A percentile compares a stretch with the other conserved stretches of the same genome.
These are phyloP conservation scores for Salvia sclarea DNA, from an alignment of 305 asterid species.

Conservation along the genomic window DNA sequence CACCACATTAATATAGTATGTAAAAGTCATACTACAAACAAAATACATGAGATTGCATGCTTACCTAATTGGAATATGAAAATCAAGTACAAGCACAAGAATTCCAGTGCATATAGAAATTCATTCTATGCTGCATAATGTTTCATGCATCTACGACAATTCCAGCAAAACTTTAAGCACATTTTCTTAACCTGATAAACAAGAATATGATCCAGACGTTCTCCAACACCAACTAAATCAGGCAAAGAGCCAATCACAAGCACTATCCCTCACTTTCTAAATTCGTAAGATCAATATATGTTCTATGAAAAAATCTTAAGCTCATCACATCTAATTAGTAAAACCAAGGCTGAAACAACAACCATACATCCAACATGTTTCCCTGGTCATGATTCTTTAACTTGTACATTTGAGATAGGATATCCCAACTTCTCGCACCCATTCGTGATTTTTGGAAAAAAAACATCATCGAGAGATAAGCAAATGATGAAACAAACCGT, in stretches of 20 bases:
- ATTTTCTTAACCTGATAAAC: not conserved
- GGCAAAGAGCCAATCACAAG: not conserved
- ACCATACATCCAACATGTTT: not conserved
- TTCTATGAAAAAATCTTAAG: not conserved
- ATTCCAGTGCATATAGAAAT: not conserved
- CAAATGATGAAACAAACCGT: not conserved
- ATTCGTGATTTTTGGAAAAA: not conserved
- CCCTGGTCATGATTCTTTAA: constrained; percentile 5
- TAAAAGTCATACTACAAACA: not conserved
- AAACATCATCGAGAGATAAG: not conserved
- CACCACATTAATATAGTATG: not conserved
- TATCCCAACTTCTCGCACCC: not conserved
- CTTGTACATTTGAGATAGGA: not conserved
- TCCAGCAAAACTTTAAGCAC: not conserved
- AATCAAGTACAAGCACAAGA: constrained; percentile 16
- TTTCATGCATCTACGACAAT: constrained; percentile 1
- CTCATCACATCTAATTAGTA: not conserved
- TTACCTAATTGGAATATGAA: not conserved
- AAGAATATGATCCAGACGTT: not conserved
- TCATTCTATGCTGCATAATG: not conserved
- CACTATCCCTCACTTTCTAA: not conserved
- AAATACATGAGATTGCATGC: not conserved
- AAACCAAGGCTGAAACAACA: not conserved
- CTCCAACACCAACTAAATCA: not conserved
- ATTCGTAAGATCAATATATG: not conserved